Conservation (phyloP, 306 rosid genomes). For the barrel medic (Medicago truncatula) region MtrunA17r5.0-ANR NC_053049.1:17235501-17236000, state of each 20-base stretch:
- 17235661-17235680: conserved; percentile 20
- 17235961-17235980: too few relatives aligned
- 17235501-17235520: conserved; percentile 35
- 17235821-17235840: too few relatives aligned
- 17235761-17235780: not conserved
- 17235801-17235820: too few relatives aligned
- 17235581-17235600: conserved; percentile 23
- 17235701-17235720: not conserved
- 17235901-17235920: too few relatives aligned
- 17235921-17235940: too few relatives aligned
- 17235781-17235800: too few relatives aligned
- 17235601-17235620: conserved; percentile 9
- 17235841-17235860: too few relatives aligned
- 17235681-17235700: conserved; percentile 13
- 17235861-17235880: too few relatives aligned
- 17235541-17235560: conserved; percentile 43
- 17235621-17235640: conserved; percentile 5
- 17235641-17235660: not conserved
- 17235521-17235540: conserved; percentile 12
- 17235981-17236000: too few relatives aligned
- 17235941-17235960: too few relatives aligned
- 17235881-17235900: too few relatives aligned
- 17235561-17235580: not conserved
- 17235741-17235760: not conserved
- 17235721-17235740: not conserved